Evolutionary conservation across 2,329 filamentous ascomycete species (phyloP).

Genomic region (Aspergillus viridinutans): DNA sequence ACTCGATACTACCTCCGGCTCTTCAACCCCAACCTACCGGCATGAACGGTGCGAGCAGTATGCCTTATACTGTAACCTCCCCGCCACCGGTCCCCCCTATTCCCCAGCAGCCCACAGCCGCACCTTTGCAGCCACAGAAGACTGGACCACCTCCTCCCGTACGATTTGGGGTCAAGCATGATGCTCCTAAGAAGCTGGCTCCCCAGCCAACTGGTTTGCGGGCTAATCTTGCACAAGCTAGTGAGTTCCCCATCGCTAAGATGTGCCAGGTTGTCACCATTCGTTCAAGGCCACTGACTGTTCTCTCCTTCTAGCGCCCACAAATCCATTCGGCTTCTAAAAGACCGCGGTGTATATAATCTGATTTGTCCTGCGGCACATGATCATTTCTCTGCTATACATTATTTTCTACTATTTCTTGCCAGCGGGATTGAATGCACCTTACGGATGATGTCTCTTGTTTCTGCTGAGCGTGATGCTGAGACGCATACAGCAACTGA

Average conservation of each 20-base stretch:
- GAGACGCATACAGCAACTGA: slow-evolving; percentile 9
- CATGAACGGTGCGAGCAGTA: slow-evolving; percentile 48
- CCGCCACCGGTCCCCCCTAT: slow-evolving; percentile 53
- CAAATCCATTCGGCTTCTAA: slow-evolving; percentile 68
- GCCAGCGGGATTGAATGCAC: slow-evolving; percentile 13
- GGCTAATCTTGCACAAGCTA: slow-evolving; percentile 90
- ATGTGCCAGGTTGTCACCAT: not conserved
- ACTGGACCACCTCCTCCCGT: slow-evolving; percentile 84
- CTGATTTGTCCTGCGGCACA: slow-evolving; percentile 17
- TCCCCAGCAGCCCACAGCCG: slow-evolving; percentile 54
- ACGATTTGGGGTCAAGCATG: slow-evolving; percentile 73
- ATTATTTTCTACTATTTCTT: slow-evolving; percentile 15
- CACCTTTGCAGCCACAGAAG: slow-evolving; percentile 69
- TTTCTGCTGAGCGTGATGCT: slow-evolving; percentile 6
- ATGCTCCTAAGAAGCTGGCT: slow-evolving; percentile 68
- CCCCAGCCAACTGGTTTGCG: slow-evolving; percentile 84
- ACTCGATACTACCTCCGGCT: slow-evolving; percentile 52
- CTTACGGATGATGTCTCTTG: slow-evolving; percentile 9
- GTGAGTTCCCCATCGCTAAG: slow-evolving; percentile 59
- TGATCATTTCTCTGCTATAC: slow-evolving; percentile 18
- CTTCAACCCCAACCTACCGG: slow-evolving; percentile 49
- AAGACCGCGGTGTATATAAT: slow-evolving; percentile 26
- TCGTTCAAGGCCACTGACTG: slow-evolving; percentile 11
- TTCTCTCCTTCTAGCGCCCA: slow-evolving; percentile 50
- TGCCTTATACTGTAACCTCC: slow-evolving; percentile 48